Evolutionary conservation across 768 basidiomycete species (phyloP).

Genomic region (Rhodotorula diobovata): DNA sequence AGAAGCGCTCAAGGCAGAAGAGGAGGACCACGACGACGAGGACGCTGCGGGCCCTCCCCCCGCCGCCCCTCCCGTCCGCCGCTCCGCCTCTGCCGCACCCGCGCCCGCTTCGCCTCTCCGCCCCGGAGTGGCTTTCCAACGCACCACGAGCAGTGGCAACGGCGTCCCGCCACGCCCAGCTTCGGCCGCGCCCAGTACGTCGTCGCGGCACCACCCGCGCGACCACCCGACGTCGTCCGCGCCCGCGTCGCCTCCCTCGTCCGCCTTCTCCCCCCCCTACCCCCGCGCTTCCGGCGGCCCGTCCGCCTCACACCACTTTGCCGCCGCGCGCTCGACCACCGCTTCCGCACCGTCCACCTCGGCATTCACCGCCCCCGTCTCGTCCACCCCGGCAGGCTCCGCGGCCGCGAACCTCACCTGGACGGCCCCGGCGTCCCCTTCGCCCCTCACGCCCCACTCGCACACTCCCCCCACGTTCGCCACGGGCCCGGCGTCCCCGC

Average conservation of each 20-base stretch:
- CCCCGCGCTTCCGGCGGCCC: no score
- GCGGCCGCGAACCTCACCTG: not conserved
- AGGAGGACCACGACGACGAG: constrained; percentile 35
- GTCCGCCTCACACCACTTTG: not conserved
- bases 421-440: not conserved
- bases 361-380: not conserved
- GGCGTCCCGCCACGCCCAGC: constrained; percentile 5
- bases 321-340: no score
- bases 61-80: constrained; percentile 8
- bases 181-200: constrained; percentile 5
- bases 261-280: constrained; percentile 5
- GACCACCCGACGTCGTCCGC: constrained; percentile 12
- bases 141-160: not conserved
- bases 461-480: not conserved
- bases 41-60: not conserved
- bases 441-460: not conserved
- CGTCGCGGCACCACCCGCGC: not conserved
- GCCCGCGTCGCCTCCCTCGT: constrained; percentile 23
- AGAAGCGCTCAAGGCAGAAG: constrained; percentile 36
- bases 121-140: constrained; percentile 5
- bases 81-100: constrained; percentile 16
- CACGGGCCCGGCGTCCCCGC: not conserved
- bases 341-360: no score
- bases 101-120: constrained; percentile 19
- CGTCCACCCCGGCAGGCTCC: not conserved